Evolutionary conservation across 2,329 filamentous ascomycete species (phyloP).

Genomic region (Colletotrichum sp.): DNA sequence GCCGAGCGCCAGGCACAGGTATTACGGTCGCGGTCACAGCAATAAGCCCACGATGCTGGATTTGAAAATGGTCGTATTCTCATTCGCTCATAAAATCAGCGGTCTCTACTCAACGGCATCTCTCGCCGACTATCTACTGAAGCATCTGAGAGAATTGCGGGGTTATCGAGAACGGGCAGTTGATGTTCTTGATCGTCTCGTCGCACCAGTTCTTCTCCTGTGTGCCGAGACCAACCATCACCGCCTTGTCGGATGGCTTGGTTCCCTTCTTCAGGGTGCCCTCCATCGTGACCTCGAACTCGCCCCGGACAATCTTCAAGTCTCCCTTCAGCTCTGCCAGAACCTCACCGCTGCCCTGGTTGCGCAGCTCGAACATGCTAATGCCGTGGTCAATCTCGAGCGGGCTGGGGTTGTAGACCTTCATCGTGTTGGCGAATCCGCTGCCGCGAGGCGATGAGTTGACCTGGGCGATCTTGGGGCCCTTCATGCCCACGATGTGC

Average conservation of each 20-base stretch:
- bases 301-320: slow-evolving; percentile 30
- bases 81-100: not conserved
- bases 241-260: slow-evolving; percentile 23
- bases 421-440: slow-evolving; percentile 25
- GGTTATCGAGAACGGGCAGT: slow-evolving; percentile 20
- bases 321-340: slow-evolving; percentile 32
- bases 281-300: slow-evolving; percentile 31
- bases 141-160: slow-evolving; percentile 15
- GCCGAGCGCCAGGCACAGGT: not conserved
- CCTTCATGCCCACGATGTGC: slow-evolving; percentile 30
- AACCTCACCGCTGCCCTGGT: slow-evolving; percentile 25
- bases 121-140: not conserved
- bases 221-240: slow-evolving; percentile 29
- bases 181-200: slow-evolving; percentile 31
- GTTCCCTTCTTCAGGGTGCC: slow-evolving; percentile 23
- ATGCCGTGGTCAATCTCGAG: slow-evolving; percentile 35
- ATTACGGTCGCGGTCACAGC: not conserved
- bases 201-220: slow-evolving; percentile 31
- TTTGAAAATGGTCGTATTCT: not conserved
- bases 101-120: not conserved
- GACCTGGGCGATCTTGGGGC: slow-evolving; percentile 25
- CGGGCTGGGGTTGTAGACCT: slow-evolving; percentile 32
- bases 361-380: slow-evolving; percentile 35
- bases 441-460: slow-evolving; percentile 24
- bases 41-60: not conserved